phyloP scores from a whole-genome alignment of 306 rosid genomes.

The Medicago ruthenica region DNA sequence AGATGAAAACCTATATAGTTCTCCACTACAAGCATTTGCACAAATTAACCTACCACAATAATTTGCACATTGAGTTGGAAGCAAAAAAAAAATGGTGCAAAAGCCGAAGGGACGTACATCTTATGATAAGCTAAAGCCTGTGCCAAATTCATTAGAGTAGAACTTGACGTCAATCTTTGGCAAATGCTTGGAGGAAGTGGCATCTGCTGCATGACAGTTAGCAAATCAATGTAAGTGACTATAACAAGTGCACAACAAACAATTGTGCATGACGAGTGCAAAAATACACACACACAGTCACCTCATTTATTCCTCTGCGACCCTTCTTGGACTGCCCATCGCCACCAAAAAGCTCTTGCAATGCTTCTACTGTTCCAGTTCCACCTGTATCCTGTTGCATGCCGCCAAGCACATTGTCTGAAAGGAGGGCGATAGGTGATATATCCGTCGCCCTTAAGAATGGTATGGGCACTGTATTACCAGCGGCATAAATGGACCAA shows the following conservation, averaged over 20 bases:
- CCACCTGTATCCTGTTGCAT: conserved; percentile 61
- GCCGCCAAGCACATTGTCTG: conserved; percentile 88
- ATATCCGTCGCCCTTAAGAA: conserved; percentile 97
- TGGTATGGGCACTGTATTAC: conserved; percentile 95
- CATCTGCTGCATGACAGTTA: conserved; percentile 71
- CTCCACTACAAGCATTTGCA: conserved; percentile 5
- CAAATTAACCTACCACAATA: not conserved
- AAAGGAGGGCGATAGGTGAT: conserved; percentile 96
- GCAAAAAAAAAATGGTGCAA: not conserved
- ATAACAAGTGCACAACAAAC: not conserved
- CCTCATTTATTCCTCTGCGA: conserved; percentile 95
- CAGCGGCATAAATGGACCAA: conserved; percentile 98
- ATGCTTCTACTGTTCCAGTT: conserved; percentile 71
- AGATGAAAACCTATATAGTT: conserved; percentile 13
- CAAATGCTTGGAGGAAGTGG: conserved; percentile 94
- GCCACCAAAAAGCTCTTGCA: conserved; percentile 95
- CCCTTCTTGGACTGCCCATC: conserved; percentile 89
- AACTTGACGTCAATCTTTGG: conserved; percentile 86
- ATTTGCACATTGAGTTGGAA: not conserved
- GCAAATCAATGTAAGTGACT: conserved; percentile 34
- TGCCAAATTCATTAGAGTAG: conserved; percentile 89
- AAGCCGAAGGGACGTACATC: conserved; percentile 58
- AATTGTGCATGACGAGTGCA: not conserved
- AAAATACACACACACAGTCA: conserved; percentile 31
- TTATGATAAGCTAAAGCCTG: conserved; percentile 97